A percentile compares a stretch with the other conserved stretches of the same genome.
Conservation (phyloP, 768 basidiomycete genomes). For the Dentipellis sp. region DNA sequence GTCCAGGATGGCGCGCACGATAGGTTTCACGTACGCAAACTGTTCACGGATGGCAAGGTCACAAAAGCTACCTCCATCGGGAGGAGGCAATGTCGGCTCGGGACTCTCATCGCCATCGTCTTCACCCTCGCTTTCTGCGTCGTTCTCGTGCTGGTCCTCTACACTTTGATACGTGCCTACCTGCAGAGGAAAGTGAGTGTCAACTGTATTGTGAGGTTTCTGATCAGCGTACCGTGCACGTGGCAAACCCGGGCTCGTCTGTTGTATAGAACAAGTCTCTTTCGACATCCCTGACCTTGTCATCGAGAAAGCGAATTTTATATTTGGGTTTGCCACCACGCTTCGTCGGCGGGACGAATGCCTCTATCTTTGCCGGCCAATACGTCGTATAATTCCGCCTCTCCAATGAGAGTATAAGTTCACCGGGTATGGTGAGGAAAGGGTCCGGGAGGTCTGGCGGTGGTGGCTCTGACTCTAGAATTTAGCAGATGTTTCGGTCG, state of each 20-base stretch:
- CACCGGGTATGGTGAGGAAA: constrained; percentile 53
- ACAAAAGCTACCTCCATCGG: constrained; percentile 33
- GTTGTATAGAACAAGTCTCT: constrained; percentile 49
- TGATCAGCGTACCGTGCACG: constrained; percentile 40
- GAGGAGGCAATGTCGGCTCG: constrained; percentile 32
- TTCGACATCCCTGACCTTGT: constrained; percentile 27
- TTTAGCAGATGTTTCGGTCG: neutral
- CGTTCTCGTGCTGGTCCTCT: constrained; percentile 21
- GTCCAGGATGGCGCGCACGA: constrained; percentile 50
- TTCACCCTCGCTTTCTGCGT: constrained; percentile 18
- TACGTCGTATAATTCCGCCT: constrained; percentile 27
- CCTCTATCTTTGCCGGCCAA: constrained; percentile 62
- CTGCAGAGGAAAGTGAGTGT: constrained; percentile 19
- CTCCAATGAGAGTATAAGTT: constrained; percentile 49
- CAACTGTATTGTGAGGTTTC: neutral
- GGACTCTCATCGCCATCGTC: constrained; percentile 29
- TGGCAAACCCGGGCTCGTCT: constrained; percentile 51
- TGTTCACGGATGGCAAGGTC: constrained; percentile 45
- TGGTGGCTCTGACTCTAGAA: constrained; percentile 16
- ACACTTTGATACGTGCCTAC: constrained; percentile 47
- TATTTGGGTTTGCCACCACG: constrained; percentile 37
- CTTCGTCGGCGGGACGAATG: constrained; percentile 36
- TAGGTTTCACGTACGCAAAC: constrained; percentile 55
- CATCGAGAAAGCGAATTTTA: constrained; percentile 51
- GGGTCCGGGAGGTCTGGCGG: constrained; percentile 38